Evolutionary conservation across 805 yeast species (phyloP), one percentile per base, ranked within the genome.

Genomic region (Saccharomycopsis microspora): DNA sequence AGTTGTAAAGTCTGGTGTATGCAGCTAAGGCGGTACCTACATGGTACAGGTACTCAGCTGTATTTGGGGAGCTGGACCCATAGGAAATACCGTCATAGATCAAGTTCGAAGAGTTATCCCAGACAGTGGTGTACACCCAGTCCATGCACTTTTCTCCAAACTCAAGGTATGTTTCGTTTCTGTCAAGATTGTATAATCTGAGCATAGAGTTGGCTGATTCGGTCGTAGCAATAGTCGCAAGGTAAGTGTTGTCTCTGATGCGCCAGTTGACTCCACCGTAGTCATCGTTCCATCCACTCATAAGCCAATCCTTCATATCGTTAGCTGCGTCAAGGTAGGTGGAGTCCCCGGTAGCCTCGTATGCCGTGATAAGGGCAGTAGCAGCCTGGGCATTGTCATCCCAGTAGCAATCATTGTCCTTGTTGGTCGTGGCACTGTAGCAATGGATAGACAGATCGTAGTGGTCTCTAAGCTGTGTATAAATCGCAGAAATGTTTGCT

Each of bases 331-430:
- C 78, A 51, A 82, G 64, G 57, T 67, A 76, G 43, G 66, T 64
- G 55, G 63, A 64, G 51, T 79, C 73, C 2, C 72, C 74, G 1
- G 85, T 78, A n/a, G 78, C 85, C 56, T 80, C 86, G 57, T 76
- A 80, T 2, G 85, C 83, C 3, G 78, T 71, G 48, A 82, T 64
- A 54, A 79, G 67, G 3, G 80, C 81, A 55, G 79, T 69, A n/a
- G 82, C 80, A 10, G 79, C 78, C 58, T 81, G 87, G 3, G 87
- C 88, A 58, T 80, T 82, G 57, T 81, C 88, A 57, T 81, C 87
- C 52, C 77, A 78, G 60, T 80, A 80, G 36, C 80, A 75, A 59
- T 82, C 87, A 45, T 31, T 3, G 60, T 80, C 81, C 40, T 73
- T 79, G 57, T 79, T 74, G 58, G 75, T 79, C 3, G 82, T 79